phyloP scores from a whole-genome alignment of 2,329 filamentous ascomycete species.

The Phaeosphaeria sp. region DNA sequence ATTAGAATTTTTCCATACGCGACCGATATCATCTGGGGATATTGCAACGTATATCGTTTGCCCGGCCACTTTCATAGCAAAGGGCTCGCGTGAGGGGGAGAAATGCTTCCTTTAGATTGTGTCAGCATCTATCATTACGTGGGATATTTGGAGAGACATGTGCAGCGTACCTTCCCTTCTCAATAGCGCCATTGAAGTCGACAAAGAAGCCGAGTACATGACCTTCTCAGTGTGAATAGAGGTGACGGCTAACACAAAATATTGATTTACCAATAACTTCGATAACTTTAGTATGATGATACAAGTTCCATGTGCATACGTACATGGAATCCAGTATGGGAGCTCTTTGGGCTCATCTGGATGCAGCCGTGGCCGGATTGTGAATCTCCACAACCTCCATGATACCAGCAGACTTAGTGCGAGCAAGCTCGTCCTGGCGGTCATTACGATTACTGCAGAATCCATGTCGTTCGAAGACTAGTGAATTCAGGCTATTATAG shows the following conservation, averaged over 20 bases:
- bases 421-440: not conserved
- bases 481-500: not conserved
- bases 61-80: constrained; percentile 10
- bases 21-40: constrained; percentile 7
- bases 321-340: constrained; percentile 32
- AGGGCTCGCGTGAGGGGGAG: constrained; percentile 9
- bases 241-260: not conserved
- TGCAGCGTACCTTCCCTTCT: constrained; percentile 9
- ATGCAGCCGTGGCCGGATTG: constrained; percentile 18
- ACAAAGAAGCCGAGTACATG: constrained; percentile 13
- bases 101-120: constrained; percentile 12
- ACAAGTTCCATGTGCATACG: not conserved
- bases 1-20: constrained; percentile 11
- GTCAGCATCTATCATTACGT: not conserved
- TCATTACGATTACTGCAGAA: not conserved
- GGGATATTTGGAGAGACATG: not conserved
- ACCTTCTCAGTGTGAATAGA: constrained; percentile 2
- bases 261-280: constrained; percentile 1
- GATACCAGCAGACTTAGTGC: constrained; percentile 4
- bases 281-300: not conserved
- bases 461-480: not conserved
- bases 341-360: constrained; percentile 26
- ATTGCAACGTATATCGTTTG: constrained; percentile 15
- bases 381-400: constrained; percentile 30
- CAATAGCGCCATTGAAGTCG: constrained; percentile 14